Evolutionary conservation across 345 rosid species (phyloP).

Genomic region (Brassica carinata): DNA sequence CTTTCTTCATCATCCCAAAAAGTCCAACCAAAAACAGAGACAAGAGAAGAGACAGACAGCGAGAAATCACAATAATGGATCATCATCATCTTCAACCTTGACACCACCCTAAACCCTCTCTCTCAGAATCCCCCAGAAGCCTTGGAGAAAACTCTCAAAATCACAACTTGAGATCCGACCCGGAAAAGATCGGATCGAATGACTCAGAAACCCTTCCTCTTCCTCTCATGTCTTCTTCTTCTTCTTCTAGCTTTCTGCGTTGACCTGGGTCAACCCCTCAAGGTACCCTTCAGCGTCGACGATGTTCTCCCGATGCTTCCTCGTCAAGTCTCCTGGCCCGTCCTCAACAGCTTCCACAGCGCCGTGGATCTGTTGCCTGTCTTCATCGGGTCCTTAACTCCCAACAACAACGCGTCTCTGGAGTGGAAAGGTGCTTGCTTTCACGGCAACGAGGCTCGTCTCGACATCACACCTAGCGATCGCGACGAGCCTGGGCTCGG

Average conservation of each 20-base stretch:
- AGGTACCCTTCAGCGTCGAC: slow-evolving; percentile 68
- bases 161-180: neutral
- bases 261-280: slow-evolving; percentile 48
- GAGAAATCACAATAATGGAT: slow-evolving; percentile 14
- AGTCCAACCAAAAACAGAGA: slow-evolving; percentile 27
- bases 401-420: slow-evolving; percentile 53
- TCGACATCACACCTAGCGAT: slow-evolving; percentile 69
- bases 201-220: slow-evolving; percentile 39
- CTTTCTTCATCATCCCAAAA: slow-evolving; percentile 27
- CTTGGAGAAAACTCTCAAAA: neutral
- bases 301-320: slow-evolving; percentile 89
- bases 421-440: slow-evolving; percentile 96
- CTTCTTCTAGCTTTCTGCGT: slow-evolving; percentile 36
- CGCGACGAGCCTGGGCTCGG: slow-evolving; percentile 63
- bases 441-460: slow-evolving; percentile 70
- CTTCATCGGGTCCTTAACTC: slow-evolving; percentile 74
- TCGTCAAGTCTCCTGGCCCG: slow-evolving; percentile 90
- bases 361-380: slow-evolving; percentile 87
- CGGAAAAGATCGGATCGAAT: slow-evolving; percentile 33
- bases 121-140: neutral
- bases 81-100: slow-evolving; percentile 42
- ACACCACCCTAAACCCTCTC: slow-evolving; percentile 13
- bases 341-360: slow-evolving; percentile 73
- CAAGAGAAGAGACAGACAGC: neutral
- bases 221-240: slow-evolving; percentile 37